Evolutionary conservation across 2,329 filamentous ascomycete species (phyloP).

Genomic region (Thielaviopsis euricoi): DNA sequence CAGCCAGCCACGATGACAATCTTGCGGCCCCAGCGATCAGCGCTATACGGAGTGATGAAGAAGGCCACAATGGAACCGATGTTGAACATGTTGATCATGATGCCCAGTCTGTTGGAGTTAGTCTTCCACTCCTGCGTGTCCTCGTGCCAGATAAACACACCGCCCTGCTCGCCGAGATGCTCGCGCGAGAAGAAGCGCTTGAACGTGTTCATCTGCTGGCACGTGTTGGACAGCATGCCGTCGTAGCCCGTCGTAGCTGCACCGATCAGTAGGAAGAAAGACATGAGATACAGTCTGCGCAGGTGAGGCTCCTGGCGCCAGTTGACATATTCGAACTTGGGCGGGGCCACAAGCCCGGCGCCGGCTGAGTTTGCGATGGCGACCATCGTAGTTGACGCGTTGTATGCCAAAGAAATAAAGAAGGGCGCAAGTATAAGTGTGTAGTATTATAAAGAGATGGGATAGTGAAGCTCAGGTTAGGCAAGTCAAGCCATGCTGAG

Average conservation of each 20-base stretch:
- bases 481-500: too few species aligned
- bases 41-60: slow-evolving; percentile 29
- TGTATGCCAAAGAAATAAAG: background rate
- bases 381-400: background rate
- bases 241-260: slow-evolving; percentile 48
- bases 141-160: slow-evolving; percentile 2
- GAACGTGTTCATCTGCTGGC: slow-evolving; percentile 39
- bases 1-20: slow-evolving; percentile 27
- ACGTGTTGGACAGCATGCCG: slow-evolving; percentile 42
- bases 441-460: too few species aligned
- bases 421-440: too few species aligned
- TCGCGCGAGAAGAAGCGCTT: slow-evolving; percentile 31
- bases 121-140: background rate
- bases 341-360: slow-evolving; percentile 15
- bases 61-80: slow-evolving; percentile 31
- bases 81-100: slow-evolving; percentile 36
- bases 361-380: background rate
- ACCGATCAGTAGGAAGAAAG: slow-evolving; percentile 37
- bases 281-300: slow-evolving; percentile 36
- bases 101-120: slow-evolving; percentile 27
- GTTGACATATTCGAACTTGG: slow-evolving; percentile 35
- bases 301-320: slow-evolving; percentile 42
- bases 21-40: slow-evolving; percentile 27
- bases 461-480: too few species aligned
- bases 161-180: slow-evolving; percentile 13